phyloP scores from a whole-genome alignment of 345 rosid species.

The Luvunga scandens region DNA sequence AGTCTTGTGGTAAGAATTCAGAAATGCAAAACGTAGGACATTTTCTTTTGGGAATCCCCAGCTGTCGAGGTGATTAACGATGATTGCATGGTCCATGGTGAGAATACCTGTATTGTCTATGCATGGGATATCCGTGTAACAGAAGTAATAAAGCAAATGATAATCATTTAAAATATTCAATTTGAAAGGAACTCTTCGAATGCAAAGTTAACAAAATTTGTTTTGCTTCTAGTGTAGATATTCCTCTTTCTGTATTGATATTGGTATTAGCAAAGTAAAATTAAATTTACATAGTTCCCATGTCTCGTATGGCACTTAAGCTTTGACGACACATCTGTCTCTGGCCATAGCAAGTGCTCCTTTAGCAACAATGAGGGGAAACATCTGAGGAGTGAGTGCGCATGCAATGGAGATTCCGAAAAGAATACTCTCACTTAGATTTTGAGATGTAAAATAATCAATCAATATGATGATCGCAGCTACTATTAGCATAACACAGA shows the following conservation, averaged over 20 bases:
- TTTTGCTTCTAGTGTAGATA: not conserved
- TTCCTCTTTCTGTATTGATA: not conserved
- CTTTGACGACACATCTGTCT: constrained; percentile 75
- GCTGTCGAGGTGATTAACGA: constrained; percentile 55
- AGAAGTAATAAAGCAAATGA: not conserved
- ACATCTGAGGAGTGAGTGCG: constrained; percentile 79
- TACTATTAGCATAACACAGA: constrained; percentile 56
- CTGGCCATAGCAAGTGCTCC: constrained; percentile 81
- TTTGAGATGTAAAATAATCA: constrained; percentile 30
- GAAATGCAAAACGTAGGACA: constrained; percentile 58
- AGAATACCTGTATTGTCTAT: constrained; percentile 81
- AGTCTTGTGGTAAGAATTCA: constrained; percentile 70
- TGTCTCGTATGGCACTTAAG: constrained; percentile 52
- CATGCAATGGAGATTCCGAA: constrained; percentile 69
- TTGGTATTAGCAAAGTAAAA: not conserved
- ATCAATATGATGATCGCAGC: constrained; percentile 42
- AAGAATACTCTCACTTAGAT: constrained; percentile 46
- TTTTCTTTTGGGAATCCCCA: constrained; percentile 47
- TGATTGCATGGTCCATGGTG: constrained; percentile 62
- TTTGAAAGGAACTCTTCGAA: not conserved
- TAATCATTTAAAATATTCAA: not conserved
- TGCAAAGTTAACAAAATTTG: not conserved
- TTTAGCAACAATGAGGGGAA: constrained; percentile 69
- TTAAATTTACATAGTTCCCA: constrained; percentile 71
- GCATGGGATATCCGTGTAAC: constrained; percentile 59